phyloP scores from a whole-genome alignment of 2,329 filamentous ascomycete species.

The Tympanopsis confertula region DNA sequence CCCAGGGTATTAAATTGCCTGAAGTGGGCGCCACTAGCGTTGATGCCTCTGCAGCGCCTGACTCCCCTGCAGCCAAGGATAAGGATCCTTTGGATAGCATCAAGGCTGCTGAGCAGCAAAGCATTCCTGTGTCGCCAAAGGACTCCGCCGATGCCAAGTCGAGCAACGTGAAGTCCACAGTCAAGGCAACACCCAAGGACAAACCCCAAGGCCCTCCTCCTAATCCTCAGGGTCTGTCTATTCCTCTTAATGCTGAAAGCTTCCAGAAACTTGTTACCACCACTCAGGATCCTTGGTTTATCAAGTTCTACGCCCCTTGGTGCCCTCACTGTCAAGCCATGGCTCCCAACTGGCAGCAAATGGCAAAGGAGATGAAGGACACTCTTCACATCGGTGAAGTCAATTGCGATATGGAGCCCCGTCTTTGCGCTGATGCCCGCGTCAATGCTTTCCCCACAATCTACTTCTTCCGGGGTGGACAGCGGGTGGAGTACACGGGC shows the following conservation, averaged over 20 bases:
- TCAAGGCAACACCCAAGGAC: too few species aligned
- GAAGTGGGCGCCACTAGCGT: slow-evolving; percentile 50
- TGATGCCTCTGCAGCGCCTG: slow-evolving; percentile 10
- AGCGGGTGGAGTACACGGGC: slow-evolving; percentile 85
- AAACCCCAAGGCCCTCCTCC: background rate
- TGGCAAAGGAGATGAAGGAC: slow-evolving; percentile 83
- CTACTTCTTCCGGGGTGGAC: slow-evolving; percentile 81
- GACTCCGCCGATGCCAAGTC: too few species aligned
- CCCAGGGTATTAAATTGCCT: slow-evolving; percentile 51
- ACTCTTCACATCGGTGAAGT: slow-evolving; percentile 89
- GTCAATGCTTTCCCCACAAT: slow-evolving; percentile 78
- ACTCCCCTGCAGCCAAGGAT: slow-evolving; percentile 20
- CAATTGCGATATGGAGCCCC: slow-evolving; percentile 76
- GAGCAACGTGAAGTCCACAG: background rate
- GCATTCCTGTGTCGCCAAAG: slow-evolving; percentile 40
- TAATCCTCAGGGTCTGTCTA: background rate
- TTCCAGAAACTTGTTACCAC: slow-evolving; percentile 54
- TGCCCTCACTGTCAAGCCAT: slow-evolving; percentile 91
- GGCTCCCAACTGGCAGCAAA: slow-evolving; percentile 77
- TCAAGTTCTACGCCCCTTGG: slow-evolving; percentile 98
- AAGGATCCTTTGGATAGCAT: slow-evolving; percentile 14
- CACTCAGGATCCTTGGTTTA: slow-evolving; percentile 87
- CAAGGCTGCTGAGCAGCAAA: slow-evolving; percentile 40
- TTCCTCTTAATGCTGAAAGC: background rate
- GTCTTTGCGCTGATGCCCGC: slow-evolving; percentile 83